These are phyloP conservation scores for Puccinia hordei DNA, from an alignment of 1,284 basidiomycete species.

Conservation along the genomic window DNA sequence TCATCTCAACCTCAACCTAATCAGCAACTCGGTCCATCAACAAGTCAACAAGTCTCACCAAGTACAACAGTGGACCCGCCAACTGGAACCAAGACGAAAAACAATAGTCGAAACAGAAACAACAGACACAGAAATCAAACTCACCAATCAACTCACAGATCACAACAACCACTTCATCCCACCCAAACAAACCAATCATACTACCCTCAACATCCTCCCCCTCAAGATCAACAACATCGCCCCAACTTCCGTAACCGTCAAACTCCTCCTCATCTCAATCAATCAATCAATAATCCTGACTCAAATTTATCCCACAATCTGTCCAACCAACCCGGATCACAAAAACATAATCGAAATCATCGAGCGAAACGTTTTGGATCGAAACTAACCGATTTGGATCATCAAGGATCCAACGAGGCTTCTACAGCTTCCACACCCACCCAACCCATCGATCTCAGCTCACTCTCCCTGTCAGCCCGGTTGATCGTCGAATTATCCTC, in stretches of 20 bases:
- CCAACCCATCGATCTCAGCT: conserved; percentile 15
- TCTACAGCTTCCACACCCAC: background rate
- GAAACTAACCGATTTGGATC: background rate
- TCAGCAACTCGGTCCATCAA: too few relatives aligned
- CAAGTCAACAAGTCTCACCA: background rate
- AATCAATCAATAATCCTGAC: background rate
- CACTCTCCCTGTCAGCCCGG: conserved; percentile 38
- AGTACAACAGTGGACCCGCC: background rate
- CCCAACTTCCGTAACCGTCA: background rate
- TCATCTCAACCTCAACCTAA: conserved; percentile 2
- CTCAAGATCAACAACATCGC: background rate
- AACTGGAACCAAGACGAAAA: background rate
- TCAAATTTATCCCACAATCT: background rate
- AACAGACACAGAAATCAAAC: conserved; percentile 1
- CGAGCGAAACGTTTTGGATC: conserved; percentile 10
- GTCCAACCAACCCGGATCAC: background rate
- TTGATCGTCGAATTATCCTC: conserved; percentile 42
- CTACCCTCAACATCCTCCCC: background rate
- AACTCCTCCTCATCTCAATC: conserved; percentile 1
- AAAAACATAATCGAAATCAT: background rate
- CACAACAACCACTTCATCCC: conserved; percentile 10
- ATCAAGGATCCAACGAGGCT: background rate
- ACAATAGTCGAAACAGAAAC: background rate
- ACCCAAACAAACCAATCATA: background rate
- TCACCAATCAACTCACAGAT: conserved; percentile 13